phyloP scores from a whole-genome alignment of 2,329 filamentous ascomycete species.

The Ophiostoma triangulosporum region DNA sequence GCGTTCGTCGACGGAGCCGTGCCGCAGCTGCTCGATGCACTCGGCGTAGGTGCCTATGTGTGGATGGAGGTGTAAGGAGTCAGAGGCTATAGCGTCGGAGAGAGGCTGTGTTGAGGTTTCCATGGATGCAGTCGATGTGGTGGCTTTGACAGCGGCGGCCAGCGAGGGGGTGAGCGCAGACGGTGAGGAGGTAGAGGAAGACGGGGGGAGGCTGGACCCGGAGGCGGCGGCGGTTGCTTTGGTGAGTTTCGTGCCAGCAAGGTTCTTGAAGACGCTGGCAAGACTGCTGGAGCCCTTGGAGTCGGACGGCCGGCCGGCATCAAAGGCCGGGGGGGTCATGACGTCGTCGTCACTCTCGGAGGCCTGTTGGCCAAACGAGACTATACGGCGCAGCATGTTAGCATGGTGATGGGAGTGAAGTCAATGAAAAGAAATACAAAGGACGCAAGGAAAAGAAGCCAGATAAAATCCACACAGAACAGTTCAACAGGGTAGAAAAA shows the following conservation, averaged over 20 bases:
- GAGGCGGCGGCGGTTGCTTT: slow-evolving; percentile 26
- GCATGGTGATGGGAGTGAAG: slow-evolving; percentile 8
- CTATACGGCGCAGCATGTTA: slow-evolving; percentile 32
- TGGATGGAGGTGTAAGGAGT: neutral
- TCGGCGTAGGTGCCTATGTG: slow-evolving; percentile 33
- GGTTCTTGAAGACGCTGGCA: slow-evolving; percentile 49
- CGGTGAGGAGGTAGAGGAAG: slow-evolving; percentile 1
- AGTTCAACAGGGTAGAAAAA: neutral
- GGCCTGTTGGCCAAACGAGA: slow-evolving; percentile 29
- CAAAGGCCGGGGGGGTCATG: slow-evolving; percentile 49
- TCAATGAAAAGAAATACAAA: neutral
- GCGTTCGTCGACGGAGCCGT: slow-evolving; percentile 37
- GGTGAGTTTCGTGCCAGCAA: slow-evolving; percentile 40
- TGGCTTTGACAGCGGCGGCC: slow-evolving; percentile 24
- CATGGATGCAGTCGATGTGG: slow-evolving; percentile 16
- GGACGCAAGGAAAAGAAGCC: neutral
- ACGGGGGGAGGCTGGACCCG: neutral
- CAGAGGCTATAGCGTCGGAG: slow-evolving; percentile 24
- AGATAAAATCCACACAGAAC: neutral
- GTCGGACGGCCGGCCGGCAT: slow-evolving; percentile 42
- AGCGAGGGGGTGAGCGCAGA: neutral
- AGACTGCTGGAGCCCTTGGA: slow-evolving; percentile 41
- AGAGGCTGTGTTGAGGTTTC: slow-evolving; percentile 28
- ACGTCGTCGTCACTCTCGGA: slow-evolving; percentile 32
- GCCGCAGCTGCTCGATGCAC: slow-evolving; percentile 40